Evolutionary conservation across 164 flowering plant genomes (phyloP).

Genomic region (Liriodendron chinense): DNA sequence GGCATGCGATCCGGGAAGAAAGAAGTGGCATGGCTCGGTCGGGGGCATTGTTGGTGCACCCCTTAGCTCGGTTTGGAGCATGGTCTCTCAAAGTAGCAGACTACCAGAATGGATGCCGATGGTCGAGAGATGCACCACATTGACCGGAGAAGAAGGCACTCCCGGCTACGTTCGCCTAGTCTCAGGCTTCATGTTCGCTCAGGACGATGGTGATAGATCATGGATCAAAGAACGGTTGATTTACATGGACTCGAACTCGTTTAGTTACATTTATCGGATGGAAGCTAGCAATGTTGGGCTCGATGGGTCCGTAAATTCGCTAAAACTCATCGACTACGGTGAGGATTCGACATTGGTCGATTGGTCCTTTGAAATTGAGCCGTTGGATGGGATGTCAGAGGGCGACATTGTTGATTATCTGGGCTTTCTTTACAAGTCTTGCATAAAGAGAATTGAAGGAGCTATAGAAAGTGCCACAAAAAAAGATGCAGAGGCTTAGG

Average conservation of each 20-base stretch:
- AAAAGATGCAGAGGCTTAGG: neutral
- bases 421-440: slow-evolving; percentile 57
- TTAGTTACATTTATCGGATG: slow-evolving; percentile 43
- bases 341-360: slow-evolving; percentile 39
- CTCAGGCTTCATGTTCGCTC: slow-evolving; percentile 74
- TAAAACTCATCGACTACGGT: slow-evolving; percentile 49
- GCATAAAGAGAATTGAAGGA: slow-evolving; percentile 45
- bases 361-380: slow-evolving; percentile 52
- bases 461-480: slow-evolving; percentile 25
- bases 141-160: slow-evolving; percentile 50
- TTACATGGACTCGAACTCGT: slow-evolving; percentile 34
- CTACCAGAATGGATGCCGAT: slow-evolving; percentile 72
- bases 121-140: slow-evolving; percentile 57
- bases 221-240: slow-evolving; percentile 64
- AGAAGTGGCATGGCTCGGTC: slow-evolving; percentile 49
- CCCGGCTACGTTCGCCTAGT: slow-evolving; percentile 48
- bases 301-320: slow-evolving; percentile 52
- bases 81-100: slow-evolving; percentile 45
- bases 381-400: slow-evolving; percentile 43
- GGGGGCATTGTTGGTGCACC: slow-evolving; percentile 49
- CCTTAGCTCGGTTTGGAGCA: slow-evolving; percentile 42
- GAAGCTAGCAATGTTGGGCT: slow-evolving; percentile 61
- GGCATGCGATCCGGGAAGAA: slow-evolving; percentile 16
- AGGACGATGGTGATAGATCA: slow-evolving; percentile 55
- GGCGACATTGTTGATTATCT: slow-evolving; percentile 47